Conservation (phyloP, 1,284 basidiomycete genomes). For the Puccinia hordei region DNA sequence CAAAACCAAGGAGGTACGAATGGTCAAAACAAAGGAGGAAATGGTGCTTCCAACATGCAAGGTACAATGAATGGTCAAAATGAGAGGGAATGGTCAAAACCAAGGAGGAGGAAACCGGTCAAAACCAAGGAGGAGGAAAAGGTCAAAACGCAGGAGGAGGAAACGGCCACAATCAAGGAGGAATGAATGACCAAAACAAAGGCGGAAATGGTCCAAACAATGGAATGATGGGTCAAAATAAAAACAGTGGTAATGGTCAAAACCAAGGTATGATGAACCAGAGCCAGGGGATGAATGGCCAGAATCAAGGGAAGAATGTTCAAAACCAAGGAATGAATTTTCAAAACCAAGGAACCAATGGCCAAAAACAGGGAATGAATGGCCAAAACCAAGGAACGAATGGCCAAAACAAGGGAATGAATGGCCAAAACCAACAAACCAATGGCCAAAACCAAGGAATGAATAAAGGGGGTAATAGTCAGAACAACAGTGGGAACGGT, state of each 20-base stretch:
- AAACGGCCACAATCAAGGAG: not conserved
- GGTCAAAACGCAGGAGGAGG: not conserved
- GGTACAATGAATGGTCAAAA: not conserved
- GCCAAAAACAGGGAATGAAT: slow-evolving; percentile 2
- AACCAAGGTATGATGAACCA: not conserved
- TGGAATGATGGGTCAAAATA: not conserved
- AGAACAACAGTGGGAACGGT: too few species aligned
- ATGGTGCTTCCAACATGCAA: not conserved
- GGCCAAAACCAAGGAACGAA: slow-evolving; percentile 10
- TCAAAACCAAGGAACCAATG: slow-evolving; percentile 21
- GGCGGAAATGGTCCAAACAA: not conserved
- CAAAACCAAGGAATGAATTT: not conserved
- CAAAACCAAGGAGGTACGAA: not conserved
- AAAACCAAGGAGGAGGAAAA: not conserved
- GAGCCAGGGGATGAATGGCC: not conserved
- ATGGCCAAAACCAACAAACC: not conserved
- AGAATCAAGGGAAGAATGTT: not conserved
- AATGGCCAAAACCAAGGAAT: slow-evolving; percentile 12
- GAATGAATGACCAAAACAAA: not conserved
- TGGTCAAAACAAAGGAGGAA: not conserved
- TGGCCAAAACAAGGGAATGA: not conserved
- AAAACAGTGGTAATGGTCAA: not conserved
- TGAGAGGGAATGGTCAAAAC: not conserved
- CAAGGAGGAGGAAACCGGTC: not conserved
- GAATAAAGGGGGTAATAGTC: too few species aligned